These are phyloP conservation scores for Gynochthodes officinalis DNA, from an alignment of 257 asterid genomes.

Conservation along the genomic window DNA sequence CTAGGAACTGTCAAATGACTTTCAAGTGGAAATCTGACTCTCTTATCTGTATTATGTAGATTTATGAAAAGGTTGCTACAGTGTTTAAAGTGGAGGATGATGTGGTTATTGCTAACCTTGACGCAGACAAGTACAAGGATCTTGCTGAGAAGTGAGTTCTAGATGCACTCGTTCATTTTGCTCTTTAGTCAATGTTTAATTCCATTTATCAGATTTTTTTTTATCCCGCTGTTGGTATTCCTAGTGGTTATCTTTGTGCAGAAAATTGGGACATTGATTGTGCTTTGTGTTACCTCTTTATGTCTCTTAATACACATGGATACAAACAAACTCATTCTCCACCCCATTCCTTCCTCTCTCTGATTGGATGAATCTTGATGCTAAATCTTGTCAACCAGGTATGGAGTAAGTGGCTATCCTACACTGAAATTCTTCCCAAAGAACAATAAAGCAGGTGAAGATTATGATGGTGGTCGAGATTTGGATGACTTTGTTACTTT, in stretches of 20 bases:
- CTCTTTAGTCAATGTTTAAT: neutral
- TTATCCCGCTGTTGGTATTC: conserved; percentile 4
- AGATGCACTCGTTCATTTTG: conserved; percentile 1
- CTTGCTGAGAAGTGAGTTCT: conserved; percentile 74
- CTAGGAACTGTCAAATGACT: conserved; percentile 13
- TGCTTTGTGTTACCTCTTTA: too few species aligned
- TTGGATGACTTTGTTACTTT: conserved; percentile 68
- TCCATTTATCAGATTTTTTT: neutral
- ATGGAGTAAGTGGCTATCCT: conserved; percentile 59
- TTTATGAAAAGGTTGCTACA: conserved; percentile 79
- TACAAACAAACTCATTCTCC: neutral
- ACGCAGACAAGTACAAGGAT: conserved; percentile 82
- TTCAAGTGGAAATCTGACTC: conserved; percentile 13
- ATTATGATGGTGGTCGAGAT: conserved; percentile 71
- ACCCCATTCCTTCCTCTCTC: neutral
- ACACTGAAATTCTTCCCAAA: conserved; percentile 87
- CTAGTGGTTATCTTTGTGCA: neutral
- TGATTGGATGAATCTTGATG: neutral
- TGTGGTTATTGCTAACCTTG: conserved; percentile 87
- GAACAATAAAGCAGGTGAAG: conserved; percentile 93
- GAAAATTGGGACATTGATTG: neutral
- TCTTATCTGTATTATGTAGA: conserved; percentile 39
- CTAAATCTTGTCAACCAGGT: conserved; percentile 30
- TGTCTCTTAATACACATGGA: neutral
- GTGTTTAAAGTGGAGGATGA: conserved; percentile 68